Evolutionary conservation across 192 early-diverging fungal genomes (phyloP).

Genomic region (Coemansia sp.): DNA sequence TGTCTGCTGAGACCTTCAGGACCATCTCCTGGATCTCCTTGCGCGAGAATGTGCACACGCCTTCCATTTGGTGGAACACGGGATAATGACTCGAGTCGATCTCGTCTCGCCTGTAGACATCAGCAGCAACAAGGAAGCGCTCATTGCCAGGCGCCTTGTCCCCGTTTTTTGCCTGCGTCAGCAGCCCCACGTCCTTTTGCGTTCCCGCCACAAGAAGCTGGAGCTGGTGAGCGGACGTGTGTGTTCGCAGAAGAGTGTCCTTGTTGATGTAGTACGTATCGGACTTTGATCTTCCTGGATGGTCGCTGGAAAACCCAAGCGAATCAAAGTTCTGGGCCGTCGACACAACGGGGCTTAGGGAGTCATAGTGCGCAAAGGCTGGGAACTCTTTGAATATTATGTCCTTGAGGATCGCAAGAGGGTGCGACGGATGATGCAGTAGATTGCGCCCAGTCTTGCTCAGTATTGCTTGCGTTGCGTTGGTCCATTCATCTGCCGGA

Average conservation of each 20-base stretch:
- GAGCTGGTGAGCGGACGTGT: conserved; percentile 93
- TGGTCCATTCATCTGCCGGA: conserved; percentile 70
- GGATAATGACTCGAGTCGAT: conserved; percentile 96
- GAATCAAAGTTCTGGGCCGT: conserved; percentile 90
- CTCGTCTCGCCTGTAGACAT: conserved; percentile 96
- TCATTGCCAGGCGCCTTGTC: conserved; percentile 38
- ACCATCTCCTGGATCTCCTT: conserved; percentile 21
- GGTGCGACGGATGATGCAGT: conserved; percentile 77
- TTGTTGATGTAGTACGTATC: conserved; percentile 95
- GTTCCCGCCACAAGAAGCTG: conserved; percentile 64
- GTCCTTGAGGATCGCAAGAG: conserved; percentile 80
- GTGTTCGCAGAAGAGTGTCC: conserved; percentile 77
- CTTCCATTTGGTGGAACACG: conserved; percentile 99
- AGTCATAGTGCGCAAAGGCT: conserved; percentile 61
- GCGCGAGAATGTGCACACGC: conserved; percentile 62
- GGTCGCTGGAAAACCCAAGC: conserved; percentile 76
- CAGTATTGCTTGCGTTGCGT: conserved; percentile 72
- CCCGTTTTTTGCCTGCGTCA: conserved; percentile 34
- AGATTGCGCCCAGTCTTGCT: conserved; percentile 73
- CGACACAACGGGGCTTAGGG: conserved; percentile 79
- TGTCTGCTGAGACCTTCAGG: background rate
- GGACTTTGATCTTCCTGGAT: conserved; percentile 74
- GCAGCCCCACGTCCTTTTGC: conserved; percentile 4
- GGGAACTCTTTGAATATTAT: conserved; percentile 76
- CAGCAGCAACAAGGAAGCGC: conserved; percentile 88